Percentiles rank a stretch among this genome's conserved stretches.
Conservation (phyloP, 495 filamentous ascomycete genomes). For the Talaromyces adpressus region DNA sequence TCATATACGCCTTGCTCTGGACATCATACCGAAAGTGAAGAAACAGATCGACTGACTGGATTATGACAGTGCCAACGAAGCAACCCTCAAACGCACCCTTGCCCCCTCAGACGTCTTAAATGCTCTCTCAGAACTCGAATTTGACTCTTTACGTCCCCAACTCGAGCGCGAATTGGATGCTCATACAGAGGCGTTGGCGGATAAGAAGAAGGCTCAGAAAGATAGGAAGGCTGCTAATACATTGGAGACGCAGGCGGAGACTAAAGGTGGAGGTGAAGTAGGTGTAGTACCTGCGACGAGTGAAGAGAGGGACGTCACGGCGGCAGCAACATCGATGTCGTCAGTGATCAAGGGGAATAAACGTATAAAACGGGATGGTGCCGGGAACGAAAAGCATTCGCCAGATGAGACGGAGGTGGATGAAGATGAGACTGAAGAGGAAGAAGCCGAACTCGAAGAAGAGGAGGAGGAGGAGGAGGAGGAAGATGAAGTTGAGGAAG, state of each 20-base stretch:
- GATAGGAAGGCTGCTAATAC: constrained; percentile 38
- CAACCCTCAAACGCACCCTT: constrained; percentile 75
- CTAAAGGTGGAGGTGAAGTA: constrained; percentile 24
- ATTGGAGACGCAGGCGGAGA: not conserved
- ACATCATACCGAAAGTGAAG: not conserved
- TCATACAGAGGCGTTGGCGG: constrained; percentile 55
- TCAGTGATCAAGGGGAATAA: constrained; percentile 30
- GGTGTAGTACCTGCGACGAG: constrained; percentile 17
- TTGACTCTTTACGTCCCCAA: constrained; percentile 62
- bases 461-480: constrained; percentile 25
- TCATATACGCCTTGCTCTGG: constrained; percentile 4
- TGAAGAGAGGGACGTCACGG: constrained; percentile 30
- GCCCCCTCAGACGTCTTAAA: constrained; percentile 75
- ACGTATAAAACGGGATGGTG: constrained; percentile 41
- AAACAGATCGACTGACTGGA: not conserved
- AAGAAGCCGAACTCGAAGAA: constrained; percentile 7
- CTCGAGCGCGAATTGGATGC: constrained; percentile 52
- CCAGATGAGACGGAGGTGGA: constrained; percentile 49
- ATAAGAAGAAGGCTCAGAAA: constrained; percentile 54
- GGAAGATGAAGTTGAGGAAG: constrained; percentile 35
- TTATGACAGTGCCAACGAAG: constrained; percentile 65
- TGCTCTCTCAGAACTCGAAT: constrained; percentile 77
- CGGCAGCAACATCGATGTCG: not conserved
- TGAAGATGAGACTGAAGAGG: constrained; percentile 25
- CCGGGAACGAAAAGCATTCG: constrained; percentile 2